Evolutionary conservation across 345 rosid species (phyloP), one percentile per base, ranked within the genome.

Genomic region (Mercurialis annua): DNA sequence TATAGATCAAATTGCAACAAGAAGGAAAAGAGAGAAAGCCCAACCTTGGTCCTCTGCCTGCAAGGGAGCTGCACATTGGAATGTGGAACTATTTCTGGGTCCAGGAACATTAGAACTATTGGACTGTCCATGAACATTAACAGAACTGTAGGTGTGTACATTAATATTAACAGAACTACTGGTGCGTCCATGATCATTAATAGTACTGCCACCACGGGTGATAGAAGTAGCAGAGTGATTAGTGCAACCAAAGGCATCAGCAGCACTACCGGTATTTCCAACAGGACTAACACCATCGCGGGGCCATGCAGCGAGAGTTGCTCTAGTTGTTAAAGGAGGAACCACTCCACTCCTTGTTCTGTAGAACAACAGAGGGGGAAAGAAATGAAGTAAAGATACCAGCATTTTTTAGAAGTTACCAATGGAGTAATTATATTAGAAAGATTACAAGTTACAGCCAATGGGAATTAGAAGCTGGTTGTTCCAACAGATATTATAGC

Each of bases 221-320:
- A 3, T 42, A 36, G n/a, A 10, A 27, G 31, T 36, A 49, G 44
- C 56, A 54, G 52, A 26, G 62, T 58, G 26, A 71, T 38, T 11
- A 27, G 56, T 30, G 5, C 12, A 62, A 44, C 64, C 31, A 9
- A 48, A 43, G 43, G 18, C 63, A 64, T 56, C 31, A 27, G 21
- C 14, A 14, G 77, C 29, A 11, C n/a, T 30, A 50, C 50, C 49
- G 24, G 65, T 40, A 44, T 10, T 58, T 51, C 69, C 78, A 62
- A 49, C 60, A 78, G 56, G 54, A 76, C 62, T 74, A 66, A 14
- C 71, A 63, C 71, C 79, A 67, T 76, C 75, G 48, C 44, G 65
- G 1, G 84, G 76, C 99, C 97, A 94, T 10, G 98, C 99, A 60
- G 96, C 96, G 51, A 53, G 78, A 68, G 92, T 85, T 67, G 96